Percentiles rank a stretch among this genome's conserved stretches.
Evolutionary conservation across 768 basidiomycete species (phyloP).

Genomic region (Xanthoconium purpureum): DNA sequence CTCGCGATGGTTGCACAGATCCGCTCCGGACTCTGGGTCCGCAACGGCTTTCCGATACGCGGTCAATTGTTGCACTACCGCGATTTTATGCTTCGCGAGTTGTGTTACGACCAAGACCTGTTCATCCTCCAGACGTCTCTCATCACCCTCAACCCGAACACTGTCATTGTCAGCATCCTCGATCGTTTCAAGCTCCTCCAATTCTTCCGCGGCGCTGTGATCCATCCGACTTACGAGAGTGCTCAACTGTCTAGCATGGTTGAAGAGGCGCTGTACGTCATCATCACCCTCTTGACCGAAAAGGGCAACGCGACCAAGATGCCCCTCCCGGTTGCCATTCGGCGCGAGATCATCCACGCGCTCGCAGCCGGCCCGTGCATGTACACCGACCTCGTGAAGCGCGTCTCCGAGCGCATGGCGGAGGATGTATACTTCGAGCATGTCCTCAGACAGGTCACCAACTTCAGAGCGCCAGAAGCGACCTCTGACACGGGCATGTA

Average conservation of each 20-base stretch:
- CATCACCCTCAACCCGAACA: slow-evolving; percentile 71
- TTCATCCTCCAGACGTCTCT: slow-evolving; percentile 87
- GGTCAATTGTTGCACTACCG: slow-evolving; percentile 95
- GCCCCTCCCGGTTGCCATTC: slow-evolving; percentile 59
- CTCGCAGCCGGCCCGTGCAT: slow-evolving; percentile 84
- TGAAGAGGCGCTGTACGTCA: slow-evolving; percentile 84
- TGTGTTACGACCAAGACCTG: slow-evolving; percentile 95
- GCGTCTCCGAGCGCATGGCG: slow-evolving; percentile 83
- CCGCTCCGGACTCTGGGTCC: slow-evolving; percentile 92
- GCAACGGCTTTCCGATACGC: slow-evolving; percentile 93
- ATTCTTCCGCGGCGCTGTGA: slow-evolving; percentile 68
- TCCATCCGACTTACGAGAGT: slow-evolving; percentile 62
- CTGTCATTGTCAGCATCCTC: slow-evolving; percentile 80
- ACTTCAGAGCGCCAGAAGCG: slow-evolving; percentile 77
- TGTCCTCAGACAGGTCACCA: slow-evolving; percentile 74
- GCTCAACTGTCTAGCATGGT: slow-evolving; percentile 79
- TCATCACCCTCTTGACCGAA: slow-evolving; percentile 86
- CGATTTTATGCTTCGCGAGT: slow-evolving; percentile 91
- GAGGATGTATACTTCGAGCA: slow-evolving; percentile 82
- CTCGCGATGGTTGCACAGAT: slow-evolving; percentile 93
- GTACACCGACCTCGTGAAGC: slow-evolving; percentile 88
- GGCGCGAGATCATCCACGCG: slow-evolving; percentile 86
- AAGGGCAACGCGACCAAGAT: slow-evolving; percentile 69
- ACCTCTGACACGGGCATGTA: slow-evolving; percentile 82
- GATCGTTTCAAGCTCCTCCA: slow-evolving; percentile 82